Base-by-base conservation (phyloP, 768 basidiomycete genomes). In the Amanita pseudoporphyria region DNA sequence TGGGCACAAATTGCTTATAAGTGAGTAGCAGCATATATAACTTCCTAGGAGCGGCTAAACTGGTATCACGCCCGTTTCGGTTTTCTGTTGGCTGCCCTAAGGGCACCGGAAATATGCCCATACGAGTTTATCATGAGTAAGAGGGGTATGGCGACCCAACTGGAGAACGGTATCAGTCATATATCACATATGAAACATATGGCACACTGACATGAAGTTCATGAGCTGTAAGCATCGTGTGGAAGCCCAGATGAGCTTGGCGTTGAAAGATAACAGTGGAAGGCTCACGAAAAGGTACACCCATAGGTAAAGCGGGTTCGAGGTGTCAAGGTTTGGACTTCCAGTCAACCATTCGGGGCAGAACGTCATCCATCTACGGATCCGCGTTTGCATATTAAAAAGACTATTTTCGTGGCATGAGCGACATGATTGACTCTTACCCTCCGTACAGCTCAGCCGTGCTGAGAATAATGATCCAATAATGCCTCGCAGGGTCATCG, bases 291-390 rank as follows among this genome's bases (percentile, higher is more conserved):
- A 60, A 36, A 90, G 80, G 65, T 90, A 88, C 9, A 89, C 80
- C 86, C 86, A 91, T 46, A 88, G 71, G 59, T 81, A 76, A 32
- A 89, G 64, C 22, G 70, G 66, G 56, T 87, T 86, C 6, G 82
- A 83, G 0, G 78, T 86, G 57, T 84, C 73, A 47, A 91, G 65
- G 61, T 74, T 85, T 0, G 81, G 78, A 58, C 78, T 84, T 16
- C 84, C 86, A 1, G 76, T 81, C 42, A 91, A 67, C 87, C 87
- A 90, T 65, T 90, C 88, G 1, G 88, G 88, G 58, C 81, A 82
- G 66, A 91, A 91, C 2, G 87, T 91, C 88, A 91, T 89, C 81
- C 81, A 89, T 26, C 81, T 82, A 52, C 30, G 31, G n/a, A n/a
- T n/a, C n/a, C n/a, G n/a, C n/a, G n/a, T n/a, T n/a, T n/a, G n/a